Conservation (phyloP, 179 eudicot species). For the Silene noctiflora region DNA sequence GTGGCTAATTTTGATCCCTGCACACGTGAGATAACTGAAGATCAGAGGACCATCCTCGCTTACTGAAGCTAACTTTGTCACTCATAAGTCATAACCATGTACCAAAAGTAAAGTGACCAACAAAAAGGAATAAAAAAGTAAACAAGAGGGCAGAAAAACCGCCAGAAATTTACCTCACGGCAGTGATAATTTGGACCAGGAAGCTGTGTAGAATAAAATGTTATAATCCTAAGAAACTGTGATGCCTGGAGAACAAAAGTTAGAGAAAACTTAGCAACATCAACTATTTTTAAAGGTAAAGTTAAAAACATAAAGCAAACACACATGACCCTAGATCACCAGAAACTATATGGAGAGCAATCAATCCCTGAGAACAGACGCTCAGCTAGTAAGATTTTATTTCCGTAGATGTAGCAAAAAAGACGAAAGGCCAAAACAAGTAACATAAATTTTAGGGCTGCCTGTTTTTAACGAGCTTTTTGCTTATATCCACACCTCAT, state of each 20-base stretch:
- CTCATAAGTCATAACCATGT: not conserved
- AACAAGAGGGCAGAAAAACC: not conserved
- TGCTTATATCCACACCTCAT: not conserved
- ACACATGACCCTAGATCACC: not conserved
- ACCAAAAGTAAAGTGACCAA: not conserved
- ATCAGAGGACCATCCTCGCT: not conserved
- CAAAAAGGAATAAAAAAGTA: not conserved
- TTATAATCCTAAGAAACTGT: slow-evolving; percentile 56
- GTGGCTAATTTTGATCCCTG: slow-evolving; percentile 82
- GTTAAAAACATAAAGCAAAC: not conserved
- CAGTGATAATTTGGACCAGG: slow-evolving; percentile 97
- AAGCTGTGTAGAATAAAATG: slow-evolving; percentile 89
- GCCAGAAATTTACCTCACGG: slow-evolving; percentile 56
- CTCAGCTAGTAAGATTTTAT: too few species aligned
- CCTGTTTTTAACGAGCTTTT: not conserved
- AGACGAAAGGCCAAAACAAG: not conserved
- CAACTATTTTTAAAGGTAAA: not conserved
- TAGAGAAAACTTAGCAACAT: not conserved
- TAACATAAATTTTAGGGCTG: not conserved
- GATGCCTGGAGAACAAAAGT: slow-evolving; percentile 32
- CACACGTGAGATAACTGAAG: slow-evolving; percentile 1
- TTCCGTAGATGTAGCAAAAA: not conserved
- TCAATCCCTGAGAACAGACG: not conserved
- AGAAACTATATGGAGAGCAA: not conserved
- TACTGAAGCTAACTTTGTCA: not conserved